Conservation (phyloP, 75 land plant genomes). For the Picea sitchensis region DNA sequence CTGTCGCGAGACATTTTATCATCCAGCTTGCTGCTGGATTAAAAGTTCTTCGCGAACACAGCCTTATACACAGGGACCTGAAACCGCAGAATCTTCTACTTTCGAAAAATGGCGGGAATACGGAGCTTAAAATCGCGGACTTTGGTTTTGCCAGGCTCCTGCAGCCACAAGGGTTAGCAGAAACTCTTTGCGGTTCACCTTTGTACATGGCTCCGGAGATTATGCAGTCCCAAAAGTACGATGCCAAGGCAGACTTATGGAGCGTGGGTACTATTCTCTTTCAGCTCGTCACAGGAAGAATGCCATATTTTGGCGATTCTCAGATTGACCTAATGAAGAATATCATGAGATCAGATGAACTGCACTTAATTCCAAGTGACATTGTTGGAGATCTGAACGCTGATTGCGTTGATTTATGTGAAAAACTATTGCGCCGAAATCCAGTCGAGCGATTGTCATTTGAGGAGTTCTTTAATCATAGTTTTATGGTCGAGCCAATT, state of each 20-base stretch:
- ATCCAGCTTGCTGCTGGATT: slow-evolving; percentile 19
- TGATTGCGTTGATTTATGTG: slow-evolving; percentile 63
- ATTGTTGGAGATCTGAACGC: slow-evolving; percentile 32
- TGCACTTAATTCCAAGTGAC: slow-evolving; percentile 29
- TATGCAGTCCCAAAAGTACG: slow-evolving; percentile 50
- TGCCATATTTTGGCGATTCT: slow-evolving; percentile 51
- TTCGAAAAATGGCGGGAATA: slow-evolving; percentile 33
- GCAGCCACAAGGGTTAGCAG: slow-evolving; percentile 66
- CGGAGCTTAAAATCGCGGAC: slow-evolving; percentile 43
- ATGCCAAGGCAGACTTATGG: slow-evolving; percentile 78
- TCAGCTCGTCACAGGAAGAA: slow-evolving; percentile 53
- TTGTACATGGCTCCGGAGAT: slow-evolving; percentile 76
- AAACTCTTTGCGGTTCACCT: slow-evolving; percentile 70
- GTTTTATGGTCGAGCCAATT: slow-evolving; percentile 29
- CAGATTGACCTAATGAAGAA: slow-evolving; percentile 56
- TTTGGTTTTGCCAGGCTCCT: slow-evolving; percentile 55
- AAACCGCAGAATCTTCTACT: slow-evolving; percentile 49
- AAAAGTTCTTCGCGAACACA: slow-evolving; percentile 32
- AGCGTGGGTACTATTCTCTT: slow-evolving; percentile 62
- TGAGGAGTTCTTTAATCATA: slow-evolving; percentile 91
- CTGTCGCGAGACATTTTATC: too few relatives aligned
- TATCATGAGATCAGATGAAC: slow-evolving; percentile 46
- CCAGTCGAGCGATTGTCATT: slow-evolving; percentile 93
- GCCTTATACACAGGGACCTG: slow-evolving; percentile 42
- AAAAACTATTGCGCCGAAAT: slow-evolving; percentile 73